Evolutionary conservation across 768 basidiomycete species (phyloP).

Genomic region (Cyclocybe aegerita): DNA sequence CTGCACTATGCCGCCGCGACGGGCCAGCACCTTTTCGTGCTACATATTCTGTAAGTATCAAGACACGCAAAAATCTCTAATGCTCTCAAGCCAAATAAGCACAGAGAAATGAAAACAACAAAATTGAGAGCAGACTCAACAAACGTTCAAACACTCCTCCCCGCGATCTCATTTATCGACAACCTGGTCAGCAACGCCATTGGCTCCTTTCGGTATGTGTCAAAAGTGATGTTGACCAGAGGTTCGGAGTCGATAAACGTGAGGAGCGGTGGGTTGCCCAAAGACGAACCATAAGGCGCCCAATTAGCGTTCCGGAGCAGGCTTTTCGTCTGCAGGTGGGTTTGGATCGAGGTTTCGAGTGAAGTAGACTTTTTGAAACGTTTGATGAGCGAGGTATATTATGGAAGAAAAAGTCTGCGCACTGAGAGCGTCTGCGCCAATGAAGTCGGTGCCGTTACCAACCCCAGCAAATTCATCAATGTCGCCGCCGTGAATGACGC

Average conservation of each 20-base stretch:
- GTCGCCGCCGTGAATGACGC: constrained; percentile 7
- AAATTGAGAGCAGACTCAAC: no score
- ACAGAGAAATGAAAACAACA: no score
- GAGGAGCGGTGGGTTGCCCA: constrained; percentile 8
- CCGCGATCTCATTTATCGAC: no score
- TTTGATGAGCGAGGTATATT: no score
- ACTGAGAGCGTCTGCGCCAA: constrained; percentile 12
- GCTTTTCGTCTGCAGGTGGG: constrained; percentile 1
- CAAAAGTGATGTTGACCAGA: constrained; percentile 8
- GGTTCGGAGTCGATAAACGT: constrained; percentile 14
- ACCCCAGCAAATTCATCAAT: constrained; percentile 6
- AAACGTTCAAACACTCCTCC: no score
- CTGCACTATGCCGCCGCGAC: no score
- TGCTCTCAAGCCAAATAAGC: no score
- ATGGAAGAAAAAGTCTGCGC: background rate
- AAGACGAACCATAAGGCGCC: constrained; percentile 1
- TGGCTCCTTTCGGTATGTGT: constrained; percentile 9
- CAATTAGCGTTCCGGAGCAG: constrained; percentile 3
- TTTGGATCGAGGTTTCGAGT: constrained; percentile 4
- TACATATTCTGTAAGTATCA: no score
- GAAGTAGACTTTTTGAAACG: constrained; percentile 8
- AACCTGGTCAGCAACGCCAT: background rate
- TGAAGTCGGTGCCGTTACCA: constrained; percentile 4
- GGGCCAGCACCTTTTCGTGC: no score
- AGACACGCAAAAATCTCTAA: no score